Evolutionary conservation across 1,139 yeast genomes (phyloP).

Genomic region (Suhomyces guaymorum): DNA sequence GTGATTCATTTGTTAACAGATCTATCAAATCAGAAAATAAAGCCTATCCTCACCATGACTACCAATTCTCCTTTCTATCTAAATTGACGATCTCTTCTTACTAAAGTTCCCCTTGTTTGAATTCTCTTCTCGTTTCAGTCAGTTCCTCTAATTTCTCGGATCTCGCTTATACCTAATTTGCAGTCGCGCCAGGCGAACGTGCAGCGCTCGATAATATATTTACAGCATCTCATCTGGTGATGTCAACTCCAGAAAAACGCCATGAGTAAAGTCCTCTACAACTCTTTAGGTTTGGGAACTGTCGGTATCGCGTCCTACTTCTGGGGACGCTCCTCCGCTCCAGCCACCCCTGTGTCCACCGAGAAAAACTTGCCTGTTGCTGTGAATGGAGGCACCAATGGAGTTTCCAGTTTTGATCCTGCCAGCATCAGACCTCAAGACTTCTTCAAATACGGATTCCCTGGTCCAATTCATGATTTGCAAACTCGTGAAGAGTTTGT

Average conservation of each 20-base stretch:
- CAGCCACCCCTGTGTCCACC: conserved; percentile 17
- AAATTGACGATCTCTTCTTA: no score
- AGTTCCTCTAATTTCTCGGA: no score
- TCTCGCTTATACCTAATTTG: no score
- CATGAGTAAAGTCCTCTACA: conserved; percentile 36
- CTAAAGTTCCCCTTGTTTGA: no score
- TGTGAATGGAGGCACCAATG: conserved; percentile 12
- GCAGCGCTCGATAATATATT: neutral
- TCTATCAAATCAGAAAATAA: no score
- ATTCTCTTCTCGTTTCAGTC: no score
- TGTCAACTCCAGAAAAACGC: neutral
- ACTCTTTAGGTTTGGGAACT: conserved; percentile 37
- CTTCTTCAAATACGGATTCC: conserved; percentile 87
- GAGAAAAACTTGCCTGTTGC: conserved; percentile 19
- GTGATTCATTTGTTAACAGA: no score
- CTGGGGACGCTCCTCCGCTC: conserved; percentile 38
- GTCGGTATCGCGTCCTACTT: conserved; percentile 46
- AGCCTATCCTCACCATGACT: no score
- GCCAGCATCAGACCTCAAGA: conserved; percentile 62
- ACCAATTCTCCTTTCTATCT: no score
- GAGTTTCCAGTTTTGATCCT: conserved; percentile 27
- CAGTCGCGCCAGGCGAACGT: no score
- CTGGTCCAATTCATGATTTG: conserved; percentile 90
- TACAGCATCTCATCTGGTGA: no score
- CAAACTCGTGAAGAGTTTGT: conserved; percentile 73